Evolutionary conservation across 2,329 filamentous ascomycete species (phyloP).

Genomic region (Berkeleyomyces basicola): DNA sequence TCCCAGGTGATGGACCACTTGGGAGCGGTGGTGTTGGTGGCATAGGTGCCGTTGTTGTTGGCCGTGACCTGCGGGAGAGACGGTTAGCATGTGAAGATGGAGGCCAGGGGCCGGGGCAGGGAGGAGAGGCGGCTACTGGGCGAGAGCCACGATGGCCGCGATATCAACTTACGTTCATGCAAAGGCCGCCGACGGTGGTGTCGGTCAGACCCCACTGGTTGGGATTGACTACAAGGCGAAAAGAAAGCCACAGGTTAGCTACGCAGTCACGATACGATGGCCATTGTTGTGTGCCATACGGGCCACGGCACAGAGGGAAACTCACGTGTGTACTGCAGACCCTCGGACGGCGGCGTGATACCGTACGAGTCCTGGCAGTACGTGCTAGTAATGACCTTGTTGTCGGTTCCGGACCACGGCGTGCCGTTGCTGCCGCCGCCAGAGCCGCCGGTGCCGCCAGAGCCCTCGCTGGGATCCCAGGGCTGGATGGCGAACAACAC

Average conservation of each 20-base stretch:
- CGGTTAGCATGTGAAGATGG: conserved; percentile 3
- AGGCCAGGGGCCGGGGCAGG: background rate
- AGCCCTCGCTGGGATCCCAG: conserved; percentile 24
- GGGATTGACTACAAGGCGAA: conserved; percentile 30
- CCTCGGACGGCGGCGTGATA: conserved; percentile 27
- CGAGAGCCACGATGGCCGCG: conserved; percentile 2
- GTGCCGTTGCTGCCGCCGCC: conserved; percentile 23
- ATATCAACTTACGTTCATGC: conserved; percentile 33
- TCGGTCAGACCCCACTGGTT: conserved; percentile 36
- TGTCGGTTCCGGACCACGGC: conserved; percentile 24
- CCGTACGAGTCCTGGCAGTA: conserved; percentile 30
- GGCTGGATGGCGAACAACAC: conserved; percentile 32
- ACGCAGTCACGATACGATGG: background rate
- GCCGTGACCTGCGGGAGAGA: conserved; percentile 26
- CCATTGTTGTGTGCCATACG: background rate
- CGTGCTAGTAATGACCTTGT: conserved; percentile 21
- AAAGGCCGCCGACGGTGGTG: conserved; percentile 26
- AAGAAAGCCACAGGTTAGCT: background rate
- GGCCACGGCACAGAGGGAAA: conserved; percentile 12
- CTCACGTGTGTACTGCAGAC: conserved; percentile 32
- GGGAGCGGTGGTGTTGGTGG: conserved; percentile 29
- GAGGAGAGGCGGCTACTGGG: background rate
- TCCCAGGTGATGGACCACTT: conserved; percentile 37
- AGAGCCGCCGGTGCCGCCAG: conserved; percentile 27
- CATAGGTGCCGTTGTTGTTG: conserved; percentile 34